Base-by-base conservation (phyloP, 352 stramenopile species). In the Phytophthora citricola region DNA sequence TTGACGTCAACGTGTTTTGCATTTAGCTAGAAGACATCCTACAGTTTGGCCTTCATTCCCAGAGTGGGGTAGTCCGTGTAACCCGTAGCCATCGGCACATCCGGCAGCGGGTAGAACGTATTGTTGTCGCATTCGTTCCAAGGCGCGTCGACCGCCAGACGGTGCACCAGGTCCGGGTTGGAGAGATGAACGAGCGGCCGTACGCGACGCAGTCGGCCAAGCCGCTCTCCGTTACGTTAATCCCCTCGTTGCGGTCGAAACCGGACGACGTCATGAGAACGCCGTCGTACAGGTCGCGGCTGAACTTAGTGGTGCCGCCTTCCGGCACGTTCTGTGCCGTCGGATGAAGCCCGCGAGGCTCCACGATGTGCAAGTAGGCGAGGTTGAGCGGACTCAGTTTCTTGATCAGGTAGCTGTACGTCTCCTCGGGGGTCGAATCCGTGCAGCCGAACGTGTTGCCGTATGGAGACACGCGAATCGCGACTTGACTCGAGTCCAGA, bases 91-190 rank as follows among this genome's bases (percentile, higher is more conserved):
- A 41, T 41, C 5, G 54, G 43, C 27, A 52, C 62, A 24, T 68
- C 31, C 32, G 53, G 66, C 20, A 58, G 58, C 34, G 67, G 53
- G 48, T 69, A 81, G 48, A 71, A 80, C 31, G 65, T 77, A 22
- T 51, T 55, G 31, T 59, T 58, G 55, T 85, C 55, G 4, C 58
- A 83, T 0, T 43, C 51, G 53, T 83, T 85, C 17, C 81, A 68
- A 26, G 78, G 61, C 9, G 71, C 63, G 15, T 67, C 60, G 32
- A 83, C 31, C 48, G 74, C 43, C n/a, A 91, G 60, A 14, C 78
- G 73, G 39, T 75, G 59, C 27, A 86, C 75, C n/a, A 91, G 46
- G 58, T 91, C 81, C 39, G 83, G 81, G 57, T 89, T 91, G 10
- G 79, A 55, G 79, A 55, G 56, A 91, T 86, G 64, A 89, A 91